A percentile compares a stretch with the other conserved stretches of the same genome.
phyloP scores from a whole-genome alignment of 129 eudicot genomes.

The Erigeron canadensis region DNA sequence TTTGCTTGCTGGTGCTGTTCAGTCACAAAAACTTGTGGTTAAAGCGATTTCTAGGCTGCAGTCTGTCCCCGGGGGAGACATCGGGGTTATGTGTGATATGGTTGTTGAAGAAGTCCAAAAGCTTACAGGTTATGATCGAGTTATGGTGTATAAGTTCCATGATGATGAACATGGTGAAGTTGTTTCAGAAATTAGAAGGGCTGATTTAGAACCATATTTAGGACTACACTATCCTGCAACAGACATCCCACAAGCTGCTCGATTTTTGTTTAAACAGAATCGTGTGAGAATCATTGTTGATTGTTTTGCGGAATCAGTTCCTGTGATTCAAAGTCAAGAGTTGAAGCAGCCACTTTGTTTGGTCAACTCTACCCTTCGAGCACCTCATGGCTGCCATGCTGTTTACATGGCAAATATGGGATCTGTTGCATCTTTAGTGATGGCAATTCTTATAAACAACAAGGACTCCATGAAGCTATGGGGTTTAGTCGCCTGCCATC shows the following conservation, averaged over 20 bases:
- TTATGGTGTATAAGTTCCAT: slow-evolving; percentile 74
- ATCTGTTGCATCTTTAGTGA: slow-evolving; percentile 55
- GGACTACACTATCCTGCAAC: slow-evolving; percentile 77
- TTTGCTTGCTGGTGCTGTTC: slow-evolving; percentile 53
- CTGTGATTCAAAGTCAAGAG: slow-evolving; percentile 44
- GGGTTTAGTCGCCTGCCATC: slow-evolving; percentile 81
- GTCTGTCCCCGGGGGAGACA: slow-evolving; percentile 62
- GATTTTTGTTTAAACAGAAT: slow-evolving; percentile 71
- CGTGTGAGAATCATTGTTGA: slow-evolving; percentile 71
- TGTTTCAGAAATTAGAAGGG: slow-evolving; percentile 53
- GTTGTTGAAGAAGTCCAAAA: slow-evolving; percentile 68
- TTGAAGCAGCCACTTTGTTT: slow-evolving; percentile 55
- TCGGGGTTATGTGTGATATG: slow-evolving; percentile 60
- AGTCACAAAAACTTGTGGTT: slow-evolving; percentile 64
- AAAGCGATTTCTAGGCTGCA: slow-evolving; percentile 57
- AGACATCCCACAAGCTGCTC: slow-evolving; percentile 75
- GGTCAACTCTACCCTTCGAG: slow-evolving; percentile 69
- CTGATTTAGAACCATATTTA: slow-evolving; percentile 63
- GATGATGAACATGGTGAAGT: slow-evolving; percentile 82
- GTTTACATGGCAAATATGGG: slow-evolving; percentile 72
- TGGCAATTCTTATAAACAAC: slow-evolving; percentile 59
- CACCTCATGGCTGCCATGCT: slow-evolving; percentile 60
- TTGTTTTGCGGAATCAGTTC: slow-evolving; percentile 44
- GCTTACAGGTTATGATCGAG: slow-evolving; percentile 73
- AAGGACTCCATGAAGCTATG: slow-evolving; percentile 56